Percentiles rank a stretch among this genome's conserved stretches.
phyloP scores from a whole-genome alignment of 2,329 filamentous ascomycete genomes.

The Penicillium palitans region DNA sequence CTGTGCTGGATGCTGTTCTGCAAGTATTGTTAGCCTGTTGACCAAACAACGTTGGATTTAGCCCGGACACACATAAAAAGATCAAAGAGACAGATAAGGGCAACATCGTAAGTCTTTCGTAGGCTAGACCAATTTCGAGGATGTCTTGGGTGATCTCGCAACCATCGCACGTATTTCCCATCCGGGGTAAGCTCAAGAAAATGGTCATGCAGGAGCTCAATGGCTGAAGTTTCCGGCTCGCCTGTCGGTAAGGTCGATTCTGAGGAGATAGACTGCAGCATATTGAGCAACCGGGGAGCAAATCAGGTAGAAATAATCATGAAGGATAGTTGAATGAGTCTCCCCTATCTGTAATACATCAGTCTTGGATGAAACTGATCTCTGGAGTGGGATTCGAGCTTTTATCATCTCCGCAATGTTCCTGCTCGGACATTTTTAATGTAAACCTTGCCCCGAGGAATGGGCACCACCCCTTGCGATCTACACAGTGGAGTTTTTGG shows the following conservation, averaged over 20 bases:
- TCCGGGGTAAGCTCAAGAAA: constrained; percentile 33
- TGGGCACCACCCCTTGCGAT: constrained; percentile 9
- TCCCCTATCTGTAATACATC: not conserved
- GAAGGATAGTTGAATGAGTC: not conserved
- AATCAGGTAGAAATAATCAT: not conserved
- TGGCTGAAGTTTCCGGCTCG: constrained; percentile 16
- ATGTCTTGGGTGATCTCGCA: constrained; percentile 30
- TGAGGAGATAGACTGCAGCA: constrained; percentile 17
- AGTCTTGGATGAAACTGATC: not conserved
- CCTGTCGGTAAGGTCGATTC: constrained; percentile 4
- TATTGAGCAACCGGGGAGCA: constrained; percentile 7
- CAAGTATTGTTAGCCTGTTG: constrained; percentile 12
- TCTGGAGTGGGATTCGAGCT: not conserved
- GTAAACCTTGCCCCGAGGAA: constrained; percentile 6
- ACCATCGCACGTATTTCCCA: constrained; percentile 35
- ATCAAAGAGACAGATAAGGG: constrained; percentile 32
- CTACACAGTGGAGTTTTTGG: not conserved
- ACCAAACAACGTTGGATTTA: too few species aligned
- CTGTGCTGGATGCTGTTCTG: constrained; percentile 39
- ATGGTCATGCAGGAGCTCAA: constrained; percentile 25
- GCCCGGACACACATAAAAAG: constrained; percentile 33
- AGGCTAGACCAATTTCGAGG: constrained; percentile 34
- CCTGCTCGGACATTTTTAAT: constrained; percentile 1
- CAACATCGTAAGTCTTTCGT: constrained; percentile 33
- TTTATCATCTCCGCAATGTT: constrained; percentile 4